These are phyloP conservation scores for Capsella bursapastoris DNA, from an alignment of 345 rosid species.

Conservation along the genomic window DNA sequence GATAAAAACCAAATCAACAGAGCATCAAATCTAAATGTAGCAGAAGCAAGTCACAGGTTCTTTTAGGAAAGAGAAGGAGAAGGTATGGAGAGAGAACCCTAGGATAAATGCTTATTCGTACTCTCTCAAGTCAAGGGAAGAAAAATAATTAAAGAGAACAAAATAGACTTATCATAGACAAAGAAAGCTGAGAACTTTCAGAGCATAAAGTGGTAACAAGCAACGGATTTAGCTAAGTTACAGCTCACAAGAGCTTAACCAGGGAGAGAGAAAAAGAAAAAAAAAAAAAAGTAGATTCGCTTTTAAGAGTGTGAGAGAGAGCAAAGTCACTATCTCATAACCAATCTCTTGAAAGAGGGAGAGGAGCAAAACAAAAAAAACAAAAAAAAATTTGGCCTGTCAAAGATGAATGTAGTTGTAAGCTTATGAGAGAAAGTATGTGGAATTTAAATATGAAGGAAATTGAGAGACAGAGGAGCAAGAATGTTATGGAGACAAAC, in stretches of 20 bases:
- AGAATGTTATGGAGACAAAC: constrained; percentile 39
- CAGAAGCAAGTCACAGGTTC: constrained; percentile 52
- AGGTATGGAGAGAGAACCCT: constrained; percentile 39
- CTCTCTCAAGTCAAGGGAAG: constrained; percentile 49
- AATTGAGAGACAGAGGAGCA: constrained; percentile 21
- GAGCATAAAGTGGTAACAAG: constrained; percentile 82
- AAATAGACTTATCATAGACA: constrained; percentile 49
- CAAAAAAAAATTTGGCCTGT: neutral
- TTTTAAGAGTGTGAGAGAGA: constrained; percentile 48
- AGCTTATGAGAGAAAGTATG: constrained; percentile 30
- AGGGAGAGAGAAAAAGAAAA: neutral
- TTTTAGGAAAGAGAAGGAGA: constrained; percentile 45
- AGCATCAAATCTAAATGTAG: constrained; percentile 69
- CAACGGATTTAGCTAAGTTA: constrained; percentile 61
- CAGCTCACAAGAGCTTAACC: constrained; percentile 57
- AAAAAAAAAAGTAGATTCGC: constrained; percentile 77
- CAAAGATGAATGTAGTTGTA: constrained; percentile 10
- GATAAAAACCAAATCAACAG: constrained; percentile 54
- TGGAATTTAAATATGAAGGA: neutral
- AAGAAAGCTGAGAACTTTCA: constrained; percentile 84
- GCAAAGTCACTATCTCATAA: constrained; percentile 48
- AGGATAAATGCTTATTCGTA: constrained; percentile 49
- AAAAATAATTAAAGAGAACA: constrained; percentile 49
- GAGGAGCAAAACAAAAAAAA: neutral
- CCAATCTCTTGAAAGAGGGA: constrained; percentile 41